phyloP scores from a whole-genome alignment of 1,139 yeast genomes.

The Yamadazyma membranifaciens region DNA sequence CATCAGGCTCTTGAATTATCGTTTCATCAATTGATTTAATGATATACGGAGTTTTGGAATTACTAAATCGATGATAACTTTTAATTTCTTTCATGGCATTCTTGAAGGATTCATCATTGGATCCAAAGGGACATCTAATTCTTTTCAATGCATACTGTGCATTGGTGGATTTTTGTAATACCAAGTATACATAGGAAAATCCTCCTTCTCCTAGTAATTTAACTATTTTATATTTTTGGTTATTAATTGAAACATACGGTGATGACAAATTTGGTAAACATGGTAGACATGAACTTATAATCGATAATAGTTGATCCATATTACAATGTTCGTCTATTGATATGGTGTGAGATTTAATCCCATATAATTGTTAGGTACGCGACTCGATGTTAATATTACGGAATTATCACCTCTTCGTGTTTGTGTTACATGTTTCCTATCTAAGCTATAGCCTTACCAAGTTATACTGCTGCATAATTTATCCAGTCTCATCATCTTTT shows the following conservation, averaged over 20 bases:
- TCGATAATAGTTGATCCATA: conserved; percentile 14
- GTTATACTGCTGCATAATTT: too few species aligned
- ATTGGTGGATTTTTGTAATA: conserved; percentile 46
- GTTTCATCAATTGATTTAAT: conserved; percentile 70
- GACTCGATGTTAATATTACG: too few species aligned
- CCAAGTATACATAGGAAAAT: conserved; percentile 84
- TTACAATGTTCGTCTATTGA: too few species aligned
- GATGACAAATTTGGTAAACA: conserved; percentile 41
- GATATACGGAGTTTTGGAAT: conserved; percentile 57
- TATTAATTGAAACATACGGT: conserved; percentile 53
- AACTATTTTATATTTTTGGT: conserved; percentile 52
- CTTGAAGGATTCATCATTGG: conserved; percentile 56
- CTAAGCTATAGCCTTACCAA: too few species aligned
- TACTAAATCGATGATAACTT: conserved; percentile 65
- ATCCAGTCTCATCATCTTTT: too few species aligned
- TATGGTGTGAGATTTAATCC: too few species aligned
- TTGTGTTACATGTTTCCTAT: too few species aligned
- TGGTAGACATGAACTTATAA: conserved; percentile 36
- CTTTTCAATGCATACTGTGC: conserved; percentile 74
- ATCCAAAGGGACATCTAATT: conserved; percentile 85
- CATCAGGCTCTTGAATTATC: conserved; percentile 71
- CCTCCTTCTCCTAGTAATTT: conserved; percentile 87
- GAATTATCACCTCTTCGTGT: too few species aligned
- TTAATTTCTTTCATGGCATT: conserved; percentile 76
- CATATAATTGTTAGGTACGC: too few species aligned